Base-by-base conservation (phyloP, 2,329 filamentous ascomycete species). In the Amauroascus niger region DNA sequence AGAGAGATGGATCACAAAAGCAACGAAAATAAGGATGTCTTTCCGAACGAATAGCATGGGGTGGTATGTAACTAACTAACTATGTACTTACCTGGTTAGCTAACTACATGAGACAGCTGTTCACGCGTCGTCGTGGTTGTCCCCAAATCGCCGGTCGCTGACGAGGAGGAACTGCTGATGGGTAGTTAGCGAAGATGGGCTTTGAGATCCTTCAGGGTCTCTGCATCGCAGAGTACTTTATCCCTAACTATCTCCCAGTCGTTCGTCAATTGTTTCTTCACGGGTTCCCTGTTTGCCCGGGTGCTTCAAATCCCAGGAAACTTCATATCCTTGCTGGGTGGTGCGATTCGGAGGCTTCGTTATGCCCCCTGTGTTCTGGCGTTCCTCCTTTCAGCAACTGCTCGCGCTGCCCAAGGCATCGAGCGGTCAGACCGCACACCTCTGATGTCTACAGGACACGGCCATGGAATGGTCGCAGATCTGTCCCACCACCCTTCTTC, bases 391-490 rank as follows among this genome's bases (percentile, higher is more conserved):
- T 50, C 24, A 43, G 48, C 48, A 50, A 16, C 24, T 43, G 48
- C 37, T 41, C 48, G 43, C 35, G 22, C 22, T 16, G 9, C 45
- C 2, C 16, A 39, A 13, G 18, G 5, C 9, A 49, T 26, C 46
- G 18, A 39, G 13, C 26, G 49, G 20, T 32, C 22, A 20, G 6
- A 16, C 24, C 41, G 8, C 41, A 16, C 6, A 18, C 40, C 40
- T 43, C 13, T 26, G 11, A 45, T 16, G 24, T 30, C 41, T n/a
- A 2, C 28, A n/a, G 39, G 24, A 33, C 37, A 44, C 28, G 49
- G 49, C 26, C 49, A 16, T 43, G 39, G 28, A 51, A 44, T 44
- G 49, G 39, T 44, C 49, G 49, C 49, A 46, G 50, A 52, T 52
- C 30, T 46, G 50, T 52, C 14, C 41, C n/a, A 52, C 50, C 50